Percentiles rank a stretch among this genome's conserved stretches.
These are phyloP conservation scores for Russula olivacea DNA, from an alignment of 768 basidiomycete species.

Conservation along the genomic window DNA sequence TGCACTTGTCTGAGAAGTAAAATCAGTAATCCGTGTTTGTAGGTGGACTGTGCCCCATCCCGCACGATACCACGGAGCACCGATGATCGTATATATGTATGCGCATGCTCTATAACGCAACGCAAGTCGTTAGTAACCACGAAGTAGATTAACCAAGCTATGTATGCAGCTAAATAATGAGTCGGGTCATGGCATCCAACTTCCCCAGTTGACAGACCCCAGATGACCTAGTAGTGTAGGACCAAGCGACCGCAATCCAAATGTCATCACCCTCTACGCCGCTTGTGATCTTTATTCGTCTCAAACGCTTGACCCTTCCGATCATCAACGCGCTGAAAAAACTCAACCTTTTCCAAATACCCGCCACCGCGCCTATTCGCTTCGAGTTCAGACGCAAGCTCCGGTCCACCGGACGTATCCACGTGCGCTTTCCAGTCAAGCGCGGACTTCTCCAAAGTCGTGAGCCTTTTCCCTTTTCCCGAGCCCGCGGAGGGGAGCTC, in stretches of 20 bases:
- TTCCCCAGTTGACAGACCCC: no score
- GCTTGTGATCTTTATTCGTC: conserved; percentile 49
- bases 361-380: conserved; percentile 69
- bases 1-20: no score
- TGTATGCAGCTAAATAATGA: no score
- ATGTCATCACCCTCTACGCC: conserved; percentile 28
- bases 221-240: no score
- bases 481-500: conserved; percentile 43
- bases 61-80: neutral
- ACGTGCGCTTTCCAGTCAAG: conserved; percentile 81
- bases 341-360: conserved; percentile 81
- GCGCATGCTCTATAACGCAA: no score
- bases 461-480: conserved; percentile 66
- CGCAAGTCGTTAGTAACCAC: no score
- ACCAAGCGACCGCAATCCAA: no score
- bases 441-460: conserved; percentile 79
- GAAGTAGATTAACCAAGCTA: no score
- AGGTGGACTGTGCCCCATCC: no score
- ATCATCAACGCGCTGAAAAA: conserved; percentile 68
- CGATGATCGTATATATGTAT: no score
- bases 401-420: conserved; percentile 35
- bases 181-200: no score
- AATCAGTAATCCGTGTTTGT: neutral
- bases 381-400: conserved; percentile 64
- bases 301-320: conserved; percentile 63